Base-by-base conservation (phyloP, 2,329 filamentous ascomycete genomes). In the Berkeleyomyces basicola region DNA sequence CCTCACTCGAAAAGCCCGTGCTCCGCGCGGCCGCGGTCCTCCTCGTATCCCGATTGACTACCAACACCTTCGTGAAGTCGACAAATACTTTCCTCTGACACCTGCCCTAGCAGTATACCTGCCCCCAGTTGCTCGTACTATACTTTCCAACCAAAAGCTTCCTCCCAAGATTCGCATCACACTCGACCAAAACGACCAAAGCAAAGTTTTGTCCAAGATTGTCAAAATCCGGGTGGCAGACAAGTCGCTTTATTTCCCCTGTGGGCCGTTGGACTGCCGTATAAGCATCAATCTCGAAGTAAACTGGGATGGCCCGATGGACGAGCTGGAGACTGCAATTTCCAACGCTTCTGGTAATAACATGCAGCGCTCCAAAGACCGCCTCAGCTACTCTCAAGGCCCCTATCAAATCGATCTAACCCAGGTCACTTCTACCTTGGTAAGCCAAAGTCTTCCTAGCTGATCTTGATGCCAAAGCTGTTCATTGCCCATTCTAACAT, bases 221-320 rank as follows among this genome's bases (percentile, higher is more conserved):
- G 84, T 99, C 73, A 99, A 99, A 76, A 84, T 85, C 36, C 84
- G 90, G n/a, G 79, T 97, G 11, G 85, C 83, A 36, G 90, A 99
- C 71, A 76, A 96, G n/a, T 87, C 96, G 68, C 80, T 99, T 16
- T 86, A 87, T 73, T 87, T 90, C 68, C 92, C 93, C 0, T 77
- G 78, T 59, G 82, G 81, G 7, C 82, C 83, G 2, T 88, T 96
- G 69, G 93, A 99, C 73, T 96, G 90, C 74, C 88, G 93, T 9
- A 85, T 99, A 67, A 95, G 90, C 69, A 84, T 99, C 70, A 97
- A 96, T 70, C 80, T 99, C 1, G 95, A 99, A 82, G 90, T 95
- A 82, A 81, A 86, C 61, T 95, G 85, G 76, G 80, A 90, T 3
- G 89, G 90, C 1, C 69, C 87, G 0, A 77, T 83, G 3, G 76